Conservation (phyloP, 208 protist species). For the Phytomonas francai region DNA sequence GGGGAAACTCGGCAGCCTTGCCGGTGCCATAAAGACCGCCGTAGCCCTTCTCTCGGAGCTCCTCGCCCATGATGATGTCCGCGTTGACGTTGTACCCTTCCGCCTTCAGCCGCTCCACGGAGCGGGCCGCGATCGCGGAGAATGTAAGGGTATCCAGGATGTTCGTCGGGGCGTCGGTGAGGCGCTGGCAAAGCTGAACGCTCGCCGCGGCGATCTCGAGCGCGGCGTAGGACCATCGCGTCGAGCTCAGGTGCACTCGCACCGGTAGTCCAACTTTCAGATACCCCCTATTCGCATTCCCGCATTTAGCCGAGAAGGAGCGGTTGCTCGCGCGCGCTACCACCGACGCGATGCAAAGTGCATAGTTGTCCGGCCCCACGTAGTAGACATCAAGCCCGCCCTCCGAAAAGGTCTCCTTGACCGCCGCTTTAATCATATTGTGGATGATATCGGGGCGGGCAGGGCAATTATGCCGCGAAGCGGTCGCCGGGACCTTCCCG, state of each 20-base stretch:
- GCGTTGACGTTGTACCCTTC: constrained; percentile 23
- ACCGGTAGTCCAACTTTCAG: constrained; percentile 20
- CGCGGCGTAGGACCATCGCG: constrained; percentile 10
- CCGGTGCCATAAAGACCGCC: constrained; percentile 76
- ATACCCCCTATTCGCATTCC: constrained; percentile 34
- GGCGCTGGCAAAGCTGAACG: constrained; percentile 71
- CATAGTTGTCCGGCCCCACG: constrained; percentile 24
- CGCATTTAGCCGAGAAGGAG: constrained; percentile 65
- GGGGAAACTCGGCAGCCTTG: constrained; percentile 80
- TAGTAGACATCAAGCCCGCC: constrained; percentile 49
- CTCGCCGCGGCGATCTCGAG: constrained; percentile 24
- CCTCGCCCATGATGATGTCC: constrained; percentile 61
- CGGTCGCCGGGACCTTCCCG: constrained; percentile 28
- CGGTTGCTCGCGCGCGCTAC: constrained; percentile 47
- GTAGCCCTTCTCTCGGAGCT: constrained; percentile 76
- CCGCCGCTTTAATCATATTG: constrained; percentile 36
- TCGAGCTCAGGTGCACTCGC: constrained; percentile 35
- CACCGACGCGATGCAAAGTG: constrained; percentile 29
- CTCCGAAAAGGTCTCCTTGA: constrained; percentile 7
- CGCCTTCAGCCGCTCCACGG: constrained; percentile 25
- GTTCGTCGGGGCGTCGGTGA: constrained; percentile 81
- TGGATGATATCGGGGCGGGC: constrained; percentile 47
- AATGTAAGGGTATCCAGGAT: constrained; percentile 82
- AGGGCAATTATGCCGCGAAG: constrained; percentile 76
- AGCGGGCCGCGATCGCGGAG: constrained; percentile 52